Conservation (phyloP, 495 filamentous ascomycete species). For the Neurospora terricola region DNA sequence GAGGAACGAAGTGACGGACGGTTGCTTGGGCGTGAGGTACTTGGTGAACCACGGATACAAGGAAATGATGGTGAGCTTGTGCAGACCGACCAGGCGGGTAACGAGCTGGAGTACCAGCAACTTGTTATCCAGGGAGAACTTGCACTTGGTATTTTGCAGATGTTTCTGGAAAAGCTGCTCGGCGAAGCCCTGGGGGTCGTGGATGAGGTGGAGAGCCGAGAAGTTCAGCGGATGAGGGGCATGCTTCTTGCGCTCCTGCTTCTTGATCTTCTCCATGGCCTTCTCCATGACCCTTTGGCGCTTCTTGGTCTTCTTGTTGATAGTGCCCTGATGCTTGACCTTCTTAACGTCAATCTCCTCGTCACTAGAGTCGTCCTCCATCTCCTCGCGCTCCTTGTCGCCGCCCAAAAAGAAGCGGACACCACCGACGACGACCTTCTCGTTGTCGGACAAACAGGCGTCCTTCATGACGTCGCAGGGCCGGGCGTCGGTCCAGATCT, state of each 20-base stretch:
- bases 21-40: slow-evolving; percentile 85
- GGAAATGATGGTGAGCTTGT: slow-evolving; percentile 58
- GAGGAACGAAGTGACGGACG: slow-evolving; percentile 87
- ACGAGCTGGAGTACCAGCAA: slow-evolving; percentile 80
- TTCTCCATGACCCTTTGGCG: slow-evolving; percentile 66
- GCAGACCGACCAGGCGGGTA: slow-evolving; percentile 81
- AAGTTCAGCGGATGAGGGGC: slow-evolving; percentile 86
- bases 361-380: slow-evolving; percentile 80
- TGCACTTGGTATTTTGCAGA: slow-evolving; percentile 74
- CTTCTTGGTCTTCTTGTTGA: slow-evolving; percentile 96
- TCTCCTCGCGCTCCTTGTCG: slow-evolving; percentile 86
- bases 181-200: slow-evolving; percentile 92
- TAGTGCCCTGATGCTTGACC: slow-evolving; percentile 71
- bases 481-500: slow-evolving; percentile 48
- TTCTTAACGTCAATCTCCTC: slow-evolving; percentile 69
- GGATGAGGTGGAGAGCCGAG: slow-evolving; percentile 84
- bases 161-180: slow-evolving; percentile 87
- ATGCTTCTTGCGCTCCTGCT: slow-evolving; percentile 76
- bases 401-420: slow-evolving; percentile 93
- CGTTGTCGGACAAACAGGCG: slow-evolving; percentile 68
- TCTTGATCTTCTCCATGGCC: slow-evolving; percentile 61
- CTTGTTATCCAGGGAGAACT: slow-evolving; percentile 83
- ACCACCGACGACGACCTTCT: slow-evolving; percentile 79
- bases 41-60: slow-evolving; percentile 74
- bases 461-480: slow-evolving; percentile 93